phyloP scores from a whole-genome alignment of 495 filamentous ascomycete genomes.

The Lophiotrema nucula region DNA sequence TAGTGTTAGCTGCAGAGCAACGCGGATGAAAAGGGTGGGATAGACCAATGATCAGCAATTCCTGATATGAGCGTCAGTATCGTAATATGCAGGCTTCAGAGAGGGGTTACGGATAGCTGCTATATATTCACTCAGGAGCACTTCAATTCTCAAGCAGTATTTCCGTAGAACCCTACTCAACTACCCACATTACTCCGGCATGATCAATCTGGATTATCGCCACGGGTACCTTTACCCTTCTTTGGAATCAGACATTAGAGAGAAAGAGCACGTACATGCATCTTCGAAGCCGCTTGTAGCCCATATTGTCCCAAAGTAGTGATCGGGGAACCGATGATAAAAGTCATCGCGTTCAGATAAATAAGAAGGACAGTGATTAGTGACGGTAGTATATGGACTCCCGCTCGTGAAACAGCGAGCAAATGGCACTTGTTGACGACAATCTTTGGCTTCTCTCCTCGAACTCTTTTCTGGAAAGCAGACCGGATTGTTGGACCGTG shows the following conservation, averaged over 20 bases:
- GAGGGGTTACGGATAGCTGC: no score
- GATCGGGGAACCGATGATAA: background rate
- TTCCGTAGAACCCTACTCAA: no score
- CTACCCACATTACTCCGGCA: no score
- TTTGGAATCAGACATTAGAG: background rate
- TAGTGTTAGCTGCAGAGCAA: background rate
- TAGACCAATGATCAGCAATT: background rate
- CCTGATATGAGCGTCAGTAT: background rate
- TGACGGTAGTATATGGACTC: background rate
- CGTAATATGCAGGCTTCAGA: no score
- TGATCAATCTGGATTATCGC: no score
- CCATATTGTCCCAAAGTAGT: background rate
- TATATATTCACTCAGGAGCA: no score
- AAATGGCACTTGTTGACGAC: background rate
- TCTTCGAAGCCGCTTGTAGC: background rate
- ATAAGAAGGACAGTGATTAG: background rate
- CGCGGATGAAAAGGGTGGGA: background rate
- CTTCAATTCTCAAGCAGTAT: no score
- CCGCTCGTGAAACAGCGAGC: background rate
- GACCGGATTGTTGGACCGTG: no score
- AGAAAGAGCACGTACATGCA: background rate
- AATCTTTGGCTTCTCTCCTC: background rate
- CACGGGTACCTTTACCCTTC: no score
- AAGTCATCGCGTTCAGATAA: background rate
- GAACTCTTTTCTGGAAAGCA: background rate